Evolutionary conservation across 176 grass and related monocot species (phyloP), one percentile per base, ranked within the genome.

Genomic region (Saccharum spontaneum): DNA sequence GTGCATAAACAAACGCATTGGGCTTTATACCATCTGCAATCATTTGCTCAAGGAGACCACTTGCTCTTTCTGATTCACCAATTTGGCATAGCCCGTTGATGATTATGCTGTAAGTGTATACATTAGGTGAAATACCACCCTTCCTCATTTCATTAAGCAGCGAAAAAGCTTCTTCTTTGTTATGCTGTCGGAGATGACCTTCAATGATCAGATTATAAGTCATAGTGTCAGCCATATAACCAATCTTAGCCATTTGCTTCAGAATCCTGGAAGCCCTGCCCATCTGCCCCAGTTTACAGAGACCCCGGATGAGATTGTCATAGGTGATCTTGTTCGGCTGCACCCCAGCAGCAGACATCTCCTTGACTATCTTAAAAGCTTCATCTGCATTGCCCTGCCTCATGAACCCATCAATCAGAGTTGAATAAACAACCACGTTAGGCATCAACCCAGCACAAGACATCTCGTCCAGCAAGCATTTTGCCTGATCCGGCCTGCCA

Each of bases 321-420:
- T 83, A 93, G 3, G 84, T 91, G 59, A 87, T 54, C 84, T 87
- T 85, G 67, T 97, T 90, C 5, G 84, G 88, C 62, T 83, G 86
- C 69, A 93, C 78, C 9, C 91, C 89, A 87, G 79, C 39, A 76
- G 77, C 73, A 76, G 71, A 49, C 94, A 97, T 93, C 74, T 97
- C 91, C 59, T 78, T 67, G 44, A 81, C 68, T 65, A 91, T 41
- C 38, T 52, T 14, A 82, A 90, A 88, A 0, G 91, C 87, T 54
- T 93, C 91, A 67, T 90, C 48, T 4, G 59, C 37, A 78, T 88
- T 80, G 30, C 91, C 87, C 79, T 91, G 87, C 90, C 85, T 85
- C 78, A 88, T 87, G 85, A 91, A 93, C 49, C 91, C 94, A 69
- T 97, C 89, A 64, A 93, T 76, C 9, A 97, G 86, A 68, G 87